phyloP scores from a whole-genome alignment of 1,284 basidiomycete species.

The Coniophora puteana region DNA sequence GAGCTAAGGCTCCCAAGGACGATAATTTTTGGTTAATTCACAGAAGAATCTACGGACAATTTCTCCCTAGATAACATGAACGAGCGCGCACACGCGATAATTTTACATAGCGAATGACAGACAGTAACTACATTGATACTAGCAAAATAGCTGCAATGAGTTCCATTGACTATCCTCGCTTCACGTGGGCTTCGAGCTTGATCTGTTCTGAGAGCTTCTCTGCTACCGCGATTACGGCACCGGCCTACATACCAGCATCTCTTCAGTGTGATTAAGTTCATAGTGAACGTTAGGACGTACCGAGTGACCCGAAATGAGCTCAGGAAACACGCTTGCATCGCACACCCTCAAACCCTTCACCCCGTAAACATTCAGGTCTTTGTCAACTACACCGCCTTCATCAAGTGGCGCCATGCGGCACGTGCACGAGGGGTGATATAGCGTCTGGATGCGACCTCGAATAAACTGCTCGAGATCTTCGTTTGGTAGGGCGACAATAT shows the following conservation, averaged over 20 bases:
- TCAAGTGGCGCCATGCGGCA: slow-evolving; percentile 49
- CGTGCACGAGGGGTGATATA: slow-evolving; percentile 56
- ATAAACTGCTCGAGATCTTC: slow-evolving; percentile 41
- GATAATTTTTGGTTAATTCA: too few relatives aligned
- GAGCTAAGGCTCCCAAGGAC: too few relatives aligned
- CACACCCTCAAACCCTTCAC: slow-evolving; percentile 45
- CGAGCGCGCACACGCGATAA: too few relatives aligned
- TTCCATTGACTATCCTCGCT: too few relatives aligned
- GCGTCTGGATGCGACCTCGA: slow-evolving; percentile 46
- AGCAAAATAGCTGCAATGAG: too few relatives aligned
- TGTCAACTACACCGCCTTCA: slow-evolving; percentile 43
- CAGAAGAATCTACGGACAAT: too few relatives aligned
- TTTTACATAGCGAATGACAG: too few relatives aligned
- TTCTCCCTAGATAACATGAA: too few relatives aligned
- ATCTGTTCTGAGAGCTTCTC: slow-evolving; percentile 65
- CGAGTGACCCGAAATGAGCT: slow-evolving; percentile 58
- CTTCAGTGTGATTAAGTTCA: slow-evolving; percentile 3
- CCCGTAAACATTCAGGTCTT: slow-evolving; percentile 46
- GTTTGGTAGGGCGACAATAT: slow-evolving; percentile 35
- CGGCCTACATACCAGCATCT: slow-evolving; percentile 38
- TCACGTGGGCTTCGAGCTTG: slow-evolving; percentile 34
- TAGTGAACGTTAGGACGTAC: slow-evolving; percentile 24
- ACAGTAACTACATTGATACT: too few relatives aligned
- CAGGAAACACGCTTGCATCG: slow-evolving; percentile 60
- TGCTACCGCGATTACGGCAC: slow-evolving; percentile 52